These are phyloP conservation scores for Jamesozyma lodderae DNA, from an alignment of 805 yeast species.

Conservation along the genomic window DNA sequence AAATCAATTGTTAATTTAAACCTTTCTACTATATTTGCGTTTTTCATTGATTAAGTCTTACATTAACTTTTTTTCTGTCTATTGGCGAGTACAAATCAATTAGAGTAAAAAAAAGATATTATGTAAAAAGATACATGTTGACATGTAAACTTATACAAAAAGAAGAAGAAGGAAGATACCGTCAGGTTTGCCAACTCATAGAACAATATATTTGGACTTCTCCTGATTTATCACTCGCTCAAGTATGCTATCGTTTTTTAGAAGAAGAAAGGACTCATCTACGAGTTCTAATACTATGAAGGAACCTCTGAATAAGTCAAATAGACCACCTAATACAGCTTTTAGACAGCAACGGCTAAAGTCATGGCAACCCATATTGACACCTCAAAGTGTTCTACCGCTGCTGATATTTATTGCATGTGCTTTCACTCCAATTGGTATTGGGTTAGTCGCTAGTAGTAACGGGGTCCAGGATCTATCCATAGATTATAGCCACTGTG, in stretches of 20 bases:
- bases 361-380: constrained; percentile 75
- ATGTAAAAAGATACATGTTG: too few species aligned
- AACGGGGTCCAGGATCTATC: constrained; percentile 65
- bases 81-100: too few species aligned
- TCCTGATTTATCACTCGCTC: too few species aligned
- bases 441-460: constrained; percentile 73
- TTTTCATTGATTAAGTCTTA: too few species aligned
- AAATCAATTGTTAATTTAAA: too few species aligned
- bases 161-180: too few species aligned
- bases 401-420: constrained; percentile 63
- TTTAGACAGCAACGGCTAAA: constrained; percentile 63
- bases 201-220: too few species aligned
- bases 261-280: background rate
- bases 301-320: constrained; percentile 23
- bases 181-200: too few species aligned
- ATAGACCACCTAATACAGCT: constrained; percentile 63
- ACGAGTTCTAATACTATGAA: background rate
- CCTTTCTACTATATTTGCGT: too few species aligned
- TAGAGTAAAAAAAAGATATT: too few species aligned
- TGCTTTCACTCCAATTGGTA: constrained; percentile 85
- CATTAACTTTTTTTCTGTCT: too few species aligned
- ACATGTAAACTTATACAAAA: too few species aligned
- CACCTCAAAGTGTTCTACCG: constrained; percentile 88
- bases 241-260: constrained; percentile 4
- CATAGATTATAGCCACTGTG: constrained; percentile 71